These are phyloP conservation scores for Penicillium alfredii DNA, from an alignment of 495 filamentous ascomycete genomes.

Conservation along the genomic window DNA sequence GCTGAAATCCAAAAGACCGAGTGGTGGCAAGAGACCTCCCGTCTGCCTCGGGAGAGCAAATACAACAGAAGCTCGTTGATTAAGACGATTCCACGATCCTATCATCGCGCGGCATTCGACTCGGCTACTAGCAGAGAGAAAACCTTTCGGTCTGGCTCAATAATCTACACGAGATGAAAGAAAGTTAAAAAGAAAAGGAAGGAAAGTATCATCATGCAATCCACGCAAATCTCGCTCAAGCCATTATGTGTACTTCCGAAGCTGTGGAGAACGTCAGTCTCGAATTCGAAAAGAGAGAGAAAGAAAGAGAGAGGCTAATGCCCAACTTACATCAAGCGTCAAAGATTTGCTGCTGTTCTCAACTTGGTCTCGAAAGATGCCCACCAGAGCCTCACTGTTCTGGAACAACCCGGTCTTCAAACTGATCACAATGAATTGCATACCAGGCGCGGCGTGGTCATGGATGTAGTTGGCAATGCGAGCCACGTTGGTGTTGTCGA, in stretches of 20 bases:
- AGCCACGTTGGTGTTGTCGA: constrained; percentile 93
- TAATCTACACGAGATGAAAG: constrained; percentile 26
- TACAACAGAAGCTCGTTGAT: too few relatives aligned
- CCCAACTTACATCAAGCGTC: constrained; percentile 91
- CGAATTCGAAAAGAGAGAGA: too few relatives aligned
- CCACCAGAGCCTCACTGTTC: constrained; percentile 86
- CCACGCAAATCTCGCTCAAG: constrained; percentile 4
- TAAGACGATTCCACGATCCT: too few relatives aligned
- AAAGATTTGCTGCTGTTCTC: constrained; percentile 83
- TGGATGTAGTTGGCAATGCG: constrained; percentile 93
- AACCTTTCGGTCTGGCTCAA: constrained; percentile 9
- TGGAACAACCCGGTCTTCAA: constrained; percentile 93
- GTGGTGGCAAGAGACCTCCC: too few relatives aligned
- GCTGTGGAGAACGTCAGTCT: constrained; percentile 25
- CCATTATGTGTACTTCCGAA: constrained; percentile 42
- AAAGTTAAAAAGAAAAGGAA: constrained; percentile 10
- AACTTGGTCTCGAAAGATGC: constrained; percentile 90
- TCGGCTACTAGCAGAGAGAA: constrained; percentile 4
- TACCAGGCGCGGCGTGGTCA: constrained; percentile 88
- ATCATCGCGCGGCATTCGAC: neutral
- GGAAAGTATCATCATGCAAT: constrained; percentile 13
- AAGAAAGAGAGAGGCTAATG: too few relatives aligned
- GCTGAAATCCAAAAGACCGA: too few relatives aligned
- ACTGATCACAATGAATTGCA: constrained; percentile 98
- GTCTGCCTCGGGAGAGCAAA: too few relatives aligned